Conservation (phyloP, 345 rosid species). For the Brassica carinata region DNA sequence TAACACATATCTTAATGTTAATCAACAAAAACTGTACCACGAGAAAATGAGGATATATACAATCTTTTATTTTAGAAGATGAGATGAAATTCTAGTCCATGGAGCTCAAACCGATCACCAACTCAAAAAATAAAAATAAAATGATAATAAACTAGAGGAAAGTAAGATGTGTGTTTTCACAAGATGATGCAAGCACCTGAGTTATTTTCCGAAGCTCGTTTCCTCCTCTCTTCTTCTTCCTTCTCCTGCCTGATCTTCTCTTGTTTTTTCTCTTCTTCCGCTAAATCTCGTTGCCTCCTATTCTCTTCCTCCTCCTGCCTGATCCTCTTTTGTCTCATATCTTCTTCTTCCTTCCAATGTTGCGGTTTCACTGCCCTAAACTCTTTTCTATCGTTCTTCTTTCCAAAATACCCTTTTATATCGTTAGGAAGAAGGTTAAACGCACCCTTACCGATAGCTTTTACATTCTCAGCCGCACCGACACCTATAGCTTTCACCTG, state of each 20-base stretch:
- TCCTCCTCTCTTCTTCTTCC: background rate
- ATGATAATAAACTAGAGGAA: background rate
- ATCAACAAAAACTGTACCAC: background rate
- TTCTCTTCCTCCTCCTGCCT: background rate
- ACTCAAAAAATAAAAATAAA: background rate
- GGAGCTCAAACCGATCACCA: background rate
- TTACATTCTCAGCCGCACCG: background rate
- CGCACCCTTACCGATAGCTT: background rate
- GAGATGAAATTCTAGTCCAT: conserved; percentile 6
- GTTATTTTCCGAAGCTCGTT: background rate
- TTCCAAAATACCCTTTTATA: background rate
- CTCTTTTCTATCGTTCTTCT: background rate
- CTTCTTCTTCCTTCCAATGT: background rate
- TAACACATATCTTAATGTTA: background rate
- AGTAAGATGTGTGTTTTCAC: background rate
- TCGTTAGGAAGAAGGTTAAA: background rate
- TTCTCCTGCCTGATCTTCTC: background rate
- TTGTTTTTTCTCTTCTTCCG: background rate
- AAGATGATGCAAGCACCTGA: conserved; percentile 3
- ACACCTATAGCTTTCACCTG: background rate
- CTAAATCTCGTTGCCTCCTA: background rate
- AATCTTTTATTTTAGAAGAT: background rate
- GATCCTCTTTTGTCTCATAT: background rate
- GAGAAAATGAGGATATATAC: background rate
- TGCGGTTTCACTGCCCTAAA: background rate